phyloP scores from a whole-genome alignment of 192 early-diverging fungal species.

The Mortierella hygrophila region DNA sequence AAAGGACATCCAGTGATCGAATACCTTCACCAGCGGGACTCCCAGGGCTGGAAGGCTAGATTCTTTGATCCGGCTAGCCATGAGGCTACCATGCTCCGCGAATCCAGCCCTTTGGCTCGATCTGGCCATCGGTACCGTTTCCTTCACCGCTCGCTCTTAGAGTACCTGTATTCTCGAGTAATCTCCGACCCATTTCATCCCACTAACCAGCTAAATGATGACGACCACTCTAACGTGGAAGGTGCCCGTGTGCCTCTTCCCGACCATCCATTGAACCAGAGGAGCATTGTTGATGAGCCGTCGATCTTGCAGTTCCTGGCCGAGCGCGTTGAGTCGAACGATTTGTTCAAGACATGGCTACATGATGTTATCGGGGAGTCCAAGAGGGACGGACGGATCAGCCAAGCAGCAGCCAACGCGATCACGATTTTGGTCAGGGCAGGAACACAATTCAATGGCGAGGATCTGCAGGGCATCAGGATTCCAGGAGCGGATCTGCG shows the following conservation, averaged over 20 bases:
- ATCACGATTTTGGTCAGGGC: constrained; percentile 21
- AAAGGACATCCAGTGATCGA: neutral
- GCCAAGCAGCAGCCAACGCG: constrained; percentile 4
- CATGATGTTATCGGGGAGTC: neutral
- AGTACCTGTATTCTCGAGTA: neutral
- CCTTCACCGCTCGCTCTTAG: constrained; percentile 6
- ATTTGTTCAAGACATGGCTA: neutral
- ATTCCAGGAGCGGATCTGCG: constrained; percentile 17
- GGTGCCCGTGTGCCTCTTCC: neutral
- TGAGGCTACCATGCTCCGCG: neutral
- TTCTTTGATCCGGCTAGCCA: neutral
- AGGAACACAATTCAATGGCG: constrained; percentile 5
- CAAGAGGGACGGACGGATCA: neutral
- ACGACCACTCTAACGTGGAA: neutral
- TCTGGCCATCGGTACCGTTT: neutral
- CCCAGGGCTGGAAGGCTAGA: constrained; percentile 1
- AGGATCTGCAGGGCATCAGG: constrained; percentile 8
- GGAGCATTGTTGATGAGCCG: neutral
- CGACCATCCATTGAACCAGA: neutral
- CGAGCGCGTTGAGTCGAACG: neutral
- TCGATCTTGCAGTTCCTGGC: constrained; percentile 10
- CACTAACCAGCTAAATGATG: neutral
- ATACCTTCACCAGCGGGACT: neutral
- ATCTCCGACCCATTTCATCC: neutral
- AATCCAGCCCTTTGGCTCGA: neutral